Evolutionary conservation across 1,284 basidiomycete genomes (phyloP), one percentile per base, ranked within the genome.

Genomic region (Cutaneotrichosporon dermatis): DNA sequence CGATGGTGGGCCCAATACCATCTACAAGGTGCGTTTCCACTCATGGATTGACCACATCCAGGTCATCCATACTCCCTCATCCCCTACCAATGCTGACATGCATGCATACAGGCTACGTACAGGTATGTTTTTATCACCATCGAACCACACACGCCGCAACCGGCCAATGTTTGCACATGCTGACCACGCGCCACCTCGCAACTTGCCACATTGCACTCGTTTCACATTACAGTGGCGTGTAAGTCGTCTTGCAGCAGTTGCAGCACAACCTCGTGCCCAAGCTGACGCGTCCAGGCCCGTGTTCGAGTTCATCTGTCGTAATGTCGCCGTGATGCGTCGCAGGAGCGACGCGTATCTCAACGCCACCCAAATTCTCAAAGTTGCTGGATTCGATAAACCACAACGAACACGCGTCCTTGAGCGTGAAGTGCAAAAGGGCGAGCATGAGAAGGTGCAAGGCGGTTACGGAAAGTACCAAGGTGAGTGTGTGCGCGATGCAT

Each of bases 381-480:
- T 99, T 67, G 96, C 95, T 39, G 96, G 95, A 9, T 97, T 99
- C 69, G 96, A 99, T 81, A 99, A 99, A 77, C 96, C 96, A 1
- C 96, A 99, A 76, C 84, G 96, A 52, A 99, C 96, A 58, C 86
- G 96, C 60, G 94, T 99, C 11, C 83, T 99, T 51, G 96, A 99
- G 78, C 86, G 96, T 65, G 96, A 99, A 80, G 88, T 99, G 3
- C 96, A 99, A 77, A 98, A 98, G 79, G 96, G 94, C 34, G 89
- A 92, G 67, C 96, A 99, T 77, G 96, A 99, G 79, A 99, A 99
- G 78, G 93, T 99, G 0, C 96, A 99, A 77, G 96, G 96, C 40
- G 96, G 96, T 0, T 99, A 99, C 78, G 96, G 96, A 68, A 99
- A 99, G 80, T 99, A 98, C 77, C 96, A 99, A 83, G 96, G 94